A percentile compares a stretch with the other conserved stretches of the same genome.
Conservation (phyloP, 1,284 basidiomycete genomes). For the Cutaneotrichosporon mucoides region DNA sequence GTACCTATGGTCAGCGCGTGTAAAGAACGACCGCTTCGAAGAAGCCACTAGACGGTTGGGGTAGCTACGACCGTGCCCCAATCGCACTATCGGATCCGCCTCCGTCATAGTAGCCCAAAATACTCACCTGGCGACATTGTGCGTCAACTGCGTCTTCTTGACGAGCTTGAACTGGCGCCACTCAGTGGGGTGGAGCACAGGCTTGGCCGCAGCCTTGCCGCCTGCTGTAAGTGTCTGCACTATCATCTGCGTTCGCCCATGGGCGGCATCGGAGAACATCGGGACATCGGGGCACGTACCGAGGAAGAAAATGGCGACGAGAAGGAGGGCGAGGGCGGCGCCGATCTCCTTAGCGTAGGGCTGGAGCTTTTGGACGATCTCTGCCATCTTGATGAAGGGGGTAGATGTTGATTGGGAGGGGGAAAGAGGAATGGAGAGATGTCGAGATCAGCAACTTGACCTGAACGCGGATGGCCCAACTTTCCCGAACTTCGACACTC, state of each 20-base stretch:
- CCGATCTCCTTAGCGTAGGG: constrained; percentile 27
- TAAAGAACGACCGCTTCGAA: no score
- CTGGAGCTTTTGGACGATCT: constrained; percentile 12
- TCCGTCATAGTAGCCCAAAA: no score
- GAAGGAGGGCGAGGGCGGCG: constrained; percentile 13
- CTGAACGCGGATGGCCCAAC: no score
- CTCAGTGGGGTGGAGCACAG: constrained; percentile 42
- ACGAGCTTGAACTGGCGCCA: constrained; percentile 81
- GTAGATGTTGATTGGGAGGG: no score
- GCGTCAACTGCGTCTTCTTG: constrained; percentile 80
- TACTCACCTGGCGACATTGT: constrained; percentile 84
- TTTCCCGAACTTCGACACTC: no score
- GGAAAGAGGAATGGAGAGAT: neutral
- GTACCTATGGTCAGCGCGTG: constrained; percentile 59
- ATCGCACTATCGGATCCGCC: no score
- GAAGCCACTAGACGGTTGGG: no score
- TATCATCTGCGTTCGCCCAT: neutral
- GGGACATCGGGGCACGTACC: neutral
- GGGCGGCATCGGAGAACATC: neutral
- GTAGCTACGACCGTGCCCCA: no score
- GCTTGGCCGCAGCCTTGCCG: constrained; percentile 9
- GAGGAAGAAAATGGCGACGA: constrained; percentile 20
- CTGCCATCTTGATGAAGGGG: neutral
- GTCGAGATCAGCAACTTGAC: neutral
- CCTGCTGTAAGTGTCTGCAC: neutral